Evolutionary conservation across 257 asterid genomes (phyloP).

Genomic region (Ilex aquifolium): DNA sequence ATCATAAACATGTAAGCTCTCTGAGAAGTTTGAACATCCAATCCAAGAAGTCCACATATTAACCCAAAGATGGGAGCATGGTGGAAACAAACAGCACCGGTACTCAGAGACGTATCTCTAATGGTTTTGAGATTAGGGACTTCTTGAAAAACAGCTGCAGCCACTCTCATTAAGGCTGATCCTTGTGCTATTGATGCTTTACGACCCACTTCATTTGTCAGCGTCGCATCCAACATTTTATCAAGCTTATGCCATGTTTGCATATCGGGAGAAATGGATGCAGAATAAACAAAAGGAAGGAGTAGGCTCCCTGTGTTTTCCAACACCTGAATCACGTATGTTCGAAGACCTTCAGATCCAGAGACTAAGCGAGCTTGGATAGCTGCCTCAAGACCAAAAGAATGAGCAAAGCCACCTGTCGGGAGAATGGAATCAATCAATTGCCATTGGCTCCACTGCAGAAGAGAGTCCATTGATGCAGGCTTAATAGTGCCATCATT

Average conservation of each 20-base stretch:
- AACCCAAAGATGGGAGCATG: slow-evolving; percentile 85
- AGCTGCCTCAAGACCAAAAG: slow-evolving; percentile 90
- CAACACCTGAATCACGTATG: slow-evolving; percentile 35
- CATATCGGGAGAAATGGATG: slow-evolving; percentile 43
- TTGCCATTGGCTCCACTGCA: slow-evolving; percentile 90
- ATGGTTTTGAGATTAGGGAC: slow-evolving; percentile 45
- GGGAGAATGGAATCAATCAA: slow-evolving; percentile 88
- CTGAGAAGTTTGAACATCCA: slow-evolving; percentile 59
- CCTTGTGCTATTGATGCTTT: slow-evolving; percentile 84
- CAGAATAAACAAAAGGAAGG: slow-evolving; percentile 66
- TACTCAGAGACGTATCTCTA: slow-evolving; percentile 50
- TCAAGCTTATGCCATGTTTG: slow-evolving; percentile 66
- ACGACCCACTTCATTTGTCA: slow-evolving; percentile 73
- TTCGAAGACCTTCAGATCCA: slow-evolving; percentile 45
- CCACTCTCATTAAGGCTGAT: slow-evolving; percentile 80
- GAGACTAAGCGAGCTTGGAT: slow-evolving; percentile 59
- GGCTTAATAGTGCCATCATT: slow-evolving; percentile 9
- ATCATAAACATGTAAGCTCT: slow-evolving; percentile 70
- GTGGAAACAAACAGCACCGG: slow-evolving; percentile 43
- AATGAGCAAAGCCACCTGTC: slow-evolving; percentile 98
- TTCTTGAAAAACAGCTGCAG: slow-evolving; percentile 69
- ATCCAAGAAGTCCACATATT: slow-evolving; percentile 68
- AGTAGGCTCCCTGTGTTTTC: slow-evolving; percentile 87
- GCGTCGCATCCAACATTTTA: slow-evolving; percentile 43
- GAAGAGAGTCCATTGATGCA: slow-evolving; percentile 23